Evolutionary conservation across 768 basidiomycete genomes (phyloP).

Genomic region (Suillus bovinus): DNA sequence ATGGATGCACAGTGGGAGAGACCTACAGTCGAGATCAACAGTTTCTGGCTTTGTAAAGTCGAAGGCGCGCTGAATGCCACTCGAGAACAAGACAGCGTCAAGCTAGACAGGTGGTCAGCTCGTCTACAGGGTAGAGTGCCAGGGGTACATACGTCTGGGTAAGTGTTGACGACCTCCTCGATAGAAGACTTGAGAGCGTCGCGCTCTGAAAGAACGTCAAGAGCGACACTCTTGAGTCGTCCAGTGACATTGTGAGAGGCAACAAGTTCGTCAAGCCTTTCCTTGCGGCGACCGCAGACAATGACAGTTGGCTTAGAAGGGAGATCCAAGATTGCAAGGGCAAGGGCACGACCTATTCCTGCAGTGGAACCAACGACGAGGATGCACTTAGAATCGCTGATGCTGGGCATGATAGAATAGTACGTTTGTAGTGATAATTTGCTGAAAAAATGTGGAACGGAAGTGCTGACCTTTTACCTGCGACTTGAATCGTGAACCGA

Average conservation of each 20-base stretch:
- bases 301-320: slow-evolving; percentile 52
- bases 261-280: slow-evolving; percentile 51
- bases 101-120: slow-evolving; percentile 36
- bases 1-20: not conserved
- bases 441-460: not conserved
- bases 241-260: slow-evolving; percentile 23
- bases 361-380: slow-evolving; percentile 59
- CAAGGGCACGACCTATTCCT: slow-evolving; percentile 59
- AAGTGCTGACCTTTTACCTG: not conserved
- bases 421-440: not conserved
- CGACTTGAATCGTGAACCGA: not conserved
- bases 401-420: slow-evolving; percentile 30
- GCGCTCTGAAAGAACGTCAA: slow-evolving; percentile 45
- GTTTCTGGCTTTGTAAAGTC: slow-evolving; percentile 45
- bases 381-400: slow-evolving; percentile 49
- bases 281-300: slow-evolving; percentile 50
- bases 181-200: slow-evolving; percentile 42
- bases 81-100: slow-evolving; percentile 54
- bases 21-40: slow-evolving; percentile 42
- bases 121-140: not conserved
- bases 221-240: slow-evolving; percentile 41
- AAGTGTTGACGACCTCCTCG: slow-evolving; percentile 40
- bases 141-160: slow-evolving; percentile 45
- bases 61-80: slow-evolving; percentile 53
- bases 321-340: slow-evolving; percentile 47